phyloP scores from a whole-genome alignment of 139 green algal species.

The Ostreobium quekettii region DNA sequence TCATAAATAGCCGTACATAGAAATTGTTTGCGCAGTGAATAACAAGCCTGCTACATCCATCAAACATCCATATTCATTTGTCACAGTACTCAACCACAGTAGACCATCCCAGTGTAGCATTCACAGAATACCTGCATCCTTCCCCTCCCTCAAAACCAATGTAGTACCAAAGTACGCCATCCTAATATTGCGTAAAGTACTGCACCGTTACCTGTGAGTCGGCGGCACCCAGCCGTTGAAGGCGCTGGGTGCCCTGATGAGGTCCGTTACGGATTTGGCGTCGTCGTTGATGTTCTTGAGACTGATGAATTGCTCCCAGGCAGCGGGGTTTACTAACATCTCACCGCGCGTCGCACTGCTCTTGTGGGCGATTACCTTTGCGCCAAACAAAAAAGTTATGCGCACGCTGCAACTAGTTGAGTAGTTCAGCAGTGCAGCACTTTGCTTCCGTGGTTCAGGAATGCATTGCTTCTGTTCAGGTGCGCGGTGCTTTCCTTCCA shows the following conservation, averaged over 20 bases:
- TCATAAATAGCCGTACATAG: too few species aligned
- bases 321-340: slow-evolving; percentile 37
- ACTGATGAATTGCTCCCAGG: slow-evolving; percentile 24
- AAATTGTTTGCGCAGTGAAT: too few species aligned
- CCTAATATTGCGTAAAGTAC: too few species aligned
- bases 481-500: background rate
- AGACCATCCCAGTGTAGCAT: too few species aligned
- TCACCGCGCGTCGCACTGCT: slow-evolving; percentile 29
- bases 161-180: too few species aligned
- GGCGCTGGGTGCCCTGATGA: background rate
- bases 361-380: slow-evolving; percentile 34
- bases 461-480: slow-evolving; percentile 1
- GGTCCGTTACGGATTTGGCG: background rate
- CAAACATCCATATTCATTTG: too few species aligned
- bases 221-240: too few species aligned
- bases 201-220: too few species aligned
- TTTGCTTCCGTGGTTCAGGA: background rate
- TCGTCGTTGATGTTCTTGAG: slow-evolving; percentile 29
- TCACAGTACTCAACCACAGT: too few species aligned
- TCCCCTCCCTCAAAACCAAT: too few species aligned
- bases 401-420: background rate
- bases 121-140: too few species aligned
- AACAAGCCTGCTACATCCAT: too few species aligned
- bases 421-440: background rate
- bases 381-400: background rate